A percentile compares a stretch with the other conserved stretches of the same genome.
Conservation (phyloP, 495 filamentous ascomycete genomes). For the Penicillium soppii region DNA sequence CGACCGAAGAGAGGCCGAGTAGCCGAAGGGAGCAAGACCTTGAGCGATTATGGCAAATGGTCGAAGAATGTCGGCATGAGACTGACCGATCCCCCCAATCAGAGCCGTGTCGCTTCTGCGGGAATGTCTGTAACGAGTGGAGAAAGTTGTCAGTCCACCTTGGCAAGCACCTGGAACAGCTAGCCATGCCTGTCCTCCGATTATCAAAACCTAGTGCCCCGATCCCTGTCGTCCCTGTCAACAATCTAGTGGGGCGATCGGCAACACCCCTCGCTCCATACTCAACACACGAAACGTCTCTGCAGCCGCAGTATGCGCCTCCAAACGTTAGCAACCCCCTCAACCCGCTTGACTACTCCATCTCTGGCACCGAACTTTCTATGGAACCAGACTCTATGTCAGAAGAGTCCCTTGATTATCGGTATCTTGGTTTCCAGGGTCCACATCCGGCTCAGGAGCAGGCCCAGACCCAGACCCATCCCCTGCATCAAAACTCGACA, state of each 20-base stretch:
- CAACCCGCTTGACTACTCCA: constrained; percentile 19
- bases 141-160: constrained; percentile 93
- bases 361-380: constrained; percentile 28
- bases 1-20: constrained; percentile 40
- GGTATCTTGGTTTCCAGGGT: too few species aligned
- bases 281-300: background rate
- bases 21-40: constrained; percentile 53
- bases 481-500: constrained; percentile 36
- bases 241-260: background rate
- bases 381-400: constrained; percentile 30
- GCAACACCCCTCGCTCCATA: constrained; percentile 1
- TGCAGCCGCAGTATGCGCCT: constrained; percentile 21
- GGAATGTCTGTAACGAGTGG: constrained; percentile 78
- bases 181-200: constrained; percentile 80
- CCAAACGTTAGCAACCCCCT: constrained; percentile 13
- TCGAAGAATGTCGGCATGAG: constrained; percentile 76
- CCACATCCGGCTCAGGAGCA: constrained; percentile 12
- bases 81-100: constrained; percentile 63
- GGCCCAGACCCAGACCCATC: constrained; percentile 15
- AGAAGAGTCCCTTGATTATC: constrained; percentile 18
- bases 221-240: background rate
- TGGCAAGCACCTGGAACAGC: constrained; percentile 95
- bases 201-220: constrained; percentile 53
- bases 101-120: constrained; percentile 92
- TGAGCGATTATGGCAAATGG: constrained; percentile 66